Percentiles rank a stretch among this genome's conserved stretches.
These are phyloP conservation scores for Dalbergia cultrata DNA, from an alignment of 306 rosid genomes.

Conservation along the genomic window DNA sequence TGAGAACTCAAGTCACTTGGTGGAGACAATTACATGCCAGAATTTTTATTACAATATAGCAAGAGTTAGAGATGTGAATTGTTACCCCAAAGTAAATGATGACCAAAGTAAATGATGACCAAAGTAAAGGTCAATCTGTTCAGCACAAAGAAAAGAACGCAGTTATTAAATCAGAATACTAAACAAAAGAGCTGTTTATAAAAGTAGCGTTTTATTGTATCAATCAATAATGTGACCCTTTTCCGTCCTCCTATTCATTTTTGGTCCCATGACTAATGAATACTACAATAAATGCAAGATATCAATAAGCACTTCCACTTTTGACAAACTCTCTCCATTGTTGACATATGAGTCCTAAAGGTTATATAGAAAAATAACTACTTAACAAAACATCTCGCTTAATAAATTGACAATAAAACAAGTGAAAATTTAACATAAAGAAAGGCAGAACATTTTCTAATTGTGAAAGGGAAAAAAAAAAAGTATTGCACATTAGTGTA, in stretches of 20 bases:
- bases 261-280: neutral
- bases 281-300: neutral
- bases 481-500: neutral
- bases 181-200: neutral
- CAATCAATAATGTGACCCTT: conserved; percentile 7
- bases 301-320: neutral
- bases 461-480: neutral
- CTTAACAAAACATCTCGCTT: conserved; percentile 1
- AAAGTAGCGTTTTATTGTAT: neutral
- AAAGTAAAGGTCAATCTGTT: conserved; percentile 91
- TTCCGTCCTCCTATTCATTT: neutral
- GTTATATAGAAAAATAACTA: neutral
- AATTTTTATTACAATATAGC: neutral
- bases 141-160: conserved; percentile 39
- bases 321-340: neutral
- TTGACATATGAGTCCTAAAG: neutral
- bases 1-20: conserved; percentile 41
- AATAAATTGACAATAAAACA: conserved; percentile 2
- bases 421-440: neutral
- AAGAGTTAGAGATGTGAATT: conserved; percentile 40
- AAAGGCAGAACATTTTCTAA: conserved; percentile 6
- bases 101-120: conserved; percentile 81
- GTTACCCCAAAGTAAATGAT: conserved; percentile 91
- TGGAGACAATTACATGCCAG: conserved; percentile 3
- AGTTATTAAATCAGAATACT: conserved; percentile 40